Percentiles rank a stretch among this genome's conserved stretches.
Conservation (phyloP, 192 early-diverging fungal species). For the Rhizoclosmatium globosum region DNA sequence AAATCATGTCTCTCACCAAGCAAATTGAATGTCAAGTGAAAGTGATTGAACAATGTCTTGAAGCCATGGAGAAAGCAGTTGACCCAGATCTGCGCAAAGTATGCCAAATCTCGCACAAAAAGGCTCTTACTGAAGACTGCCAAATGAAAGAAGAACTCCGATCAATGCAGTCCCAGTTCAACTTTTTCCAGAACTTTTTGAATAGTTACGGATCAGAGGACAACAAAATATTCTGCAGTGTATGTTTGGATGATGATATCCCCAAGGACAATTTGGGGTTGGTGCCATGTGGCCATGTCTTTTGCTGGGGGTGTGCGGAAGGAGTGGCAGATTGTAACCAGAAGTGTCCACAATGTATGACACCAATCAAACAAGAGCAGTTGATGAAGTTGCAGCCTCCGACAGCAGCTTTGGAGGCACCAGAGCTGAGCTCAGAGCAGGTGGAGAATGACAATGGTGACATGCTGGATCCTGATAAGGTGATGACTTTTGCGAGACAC, state of each 20-base stretch:
- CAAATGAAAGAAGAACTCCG: conserved; percentile 14
- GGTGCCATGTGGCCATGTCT: conserved; percentile 36
- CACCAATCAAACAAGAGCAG: neutral
- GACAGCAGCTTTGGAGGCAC: neutral
- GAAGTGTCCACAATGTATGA: conserved; percentile 15
- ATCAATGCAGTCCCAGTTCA: conserved; percentile 30
- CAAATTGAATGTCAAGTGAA: neutral
- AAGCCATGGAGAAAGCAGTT: neutral
- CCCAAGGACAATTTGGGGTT: conserved; percentile 10
- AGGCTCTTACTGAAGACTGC: neutral
- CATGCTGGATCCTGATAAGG: conserved; percentile 16
- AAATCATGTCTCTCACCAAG: conserved; percentile 5
- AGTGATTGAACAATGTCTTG: neutral
- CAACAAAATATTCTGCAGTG: conserved; percentile 15
- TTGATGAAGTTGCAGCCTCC: conserved; percentile 25
- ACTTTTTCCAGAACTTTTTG: conserved; percentile 39
- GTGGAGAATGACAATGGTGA: neutral
- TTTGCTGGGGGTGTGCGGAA: conserved; percentile 39
- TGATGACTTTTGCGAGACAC: neutral
- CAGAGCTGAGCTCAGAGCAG: neutral
- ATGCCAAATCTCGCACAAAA: conserved; percentile 3
- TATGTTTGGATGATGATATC: conserved; percentile 32
- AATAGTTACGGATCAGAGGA: conserved; percentile 2
- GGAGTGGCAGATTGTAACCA: conserved; percentile 14
- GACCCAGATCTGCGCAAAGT: neutral